Base-by-base conservation (phyloP, 2,329 filamentous ascomycete species). In the Monosporascus ibericus region DNA sequence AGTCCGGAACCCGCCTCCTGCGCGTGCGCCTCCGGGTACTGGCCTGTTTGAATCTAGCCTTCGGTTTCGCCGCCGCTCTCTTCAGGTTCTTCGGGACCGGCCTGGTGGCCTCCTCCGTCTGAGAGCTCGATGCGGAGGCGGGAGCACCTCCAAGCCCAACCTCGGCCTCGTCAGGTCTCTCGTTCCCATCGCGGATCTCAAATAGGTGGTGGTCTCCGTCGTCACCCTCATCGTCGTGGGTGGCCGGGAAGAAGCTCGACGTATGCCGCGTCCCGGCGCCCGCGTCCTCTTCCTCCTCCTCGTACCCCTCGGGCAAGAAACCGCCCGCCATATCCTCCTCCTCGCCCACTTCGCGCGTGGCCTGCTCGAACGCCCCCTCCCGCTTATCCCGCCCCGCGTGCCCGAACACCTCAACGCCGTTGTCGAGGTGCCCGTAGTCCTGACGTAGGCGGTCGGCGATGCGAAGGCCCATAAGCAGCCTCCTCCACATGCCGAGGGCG, bases 381-480 rank as follows among this genome's bases (percentile, higher is more conserved):
- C 53, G 64, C 46, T 57, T 58, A 50, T 61, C 63, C 57, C 57
- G 69, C 8, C 58, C 58, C 9, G 75, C 77, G 27, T 81, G 80
- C 42, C 80, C 82, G 55, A 82, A 75, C 1, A 80, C 75, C 17
- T 82, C 78, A 3, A 76, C 70, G 25, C 71, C 70, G 9, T 79
- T 76, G 44, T 75, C 73, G 4, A 80, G 72, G 38, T 84, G 78
- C 1, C 87, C 88, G 66, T 95, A 95, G 55, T 95, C 88, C 51
- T 84, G 79, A 40, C 78, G 78, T 40, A 95, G 86, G 48, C 90
- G 79, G 66, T 94, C 80, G 20, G 90, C 78, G 52, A 97, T 94
- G 3, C 90, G 80, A 70, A 96, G 66, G 0, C 92, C 92, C 76
- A 92, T 88, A 15, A 95, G 70, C 60, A 96, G 90, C 68, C 88